These are phyloP conservation scores for Ceratocystis lukuohia DNA, from an alignment of 2,329 filamentous ascomycete genomes.

Conservation along the genomic window DNA sequence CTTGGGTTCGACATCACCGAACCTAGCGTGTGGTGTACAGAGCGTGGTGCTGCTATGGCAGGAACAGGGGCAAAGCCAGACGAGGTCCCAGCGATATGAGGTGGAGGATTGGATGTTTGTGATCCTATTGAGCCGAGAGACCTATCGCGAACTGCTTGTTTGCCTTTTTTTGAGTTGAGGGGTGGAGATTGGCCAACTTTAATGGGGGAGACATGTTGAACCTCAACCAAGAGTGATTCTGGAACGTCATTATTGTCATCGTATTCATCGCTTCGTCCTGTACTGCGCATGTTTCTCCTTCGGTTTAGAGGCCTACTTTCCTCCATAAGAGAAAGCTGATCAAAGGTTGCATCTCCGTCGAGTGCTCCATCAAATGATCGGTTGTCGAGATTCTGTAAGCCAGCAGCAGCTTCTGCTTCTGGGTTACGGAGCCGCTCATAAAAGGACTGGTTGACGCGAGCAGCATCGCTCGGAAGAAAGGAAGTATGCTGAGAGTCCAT, in stretches of 20 bases:
- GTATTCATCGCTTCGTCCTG: constrained; percentile 32
- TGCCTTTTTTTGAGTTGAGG: constrained; percentile 21
- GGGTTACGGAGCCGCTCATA: constrained; percentile 35
- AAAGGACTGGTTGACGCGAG: constrained; percentile 31
- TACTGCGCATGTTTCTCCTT: neutral
- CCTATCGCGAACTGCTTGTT: constrained; percentile 25
- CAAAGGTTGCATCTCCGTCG: constrained; percentile 35
- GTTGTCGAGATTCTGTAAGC: neutral
- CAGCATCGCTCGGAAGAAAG: constrained; percentile 30
- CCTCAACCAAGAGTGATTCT: constrained; percentile 48
- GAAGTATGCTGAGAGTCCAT: constrained; percentile 31
- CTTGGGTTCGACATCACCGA: constrained; percentile 23
- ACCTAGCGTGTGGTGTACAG: constrained; percentile 4
- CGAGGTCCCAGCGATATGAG: neutral
- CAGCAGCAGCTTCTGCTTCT: neutral
- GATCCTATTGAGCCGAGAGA: constrained; percentile 28
- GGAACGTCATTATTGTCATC: constrained; percentile 50
- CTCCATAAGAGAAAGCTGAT: constrained; percentile 31
- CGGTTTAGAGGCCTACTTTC: constrained; percentile 35
- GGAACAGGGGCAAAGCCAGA: neutral
- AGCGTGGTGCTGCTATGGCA: neutral
- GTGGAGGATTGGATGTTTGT: neutral
- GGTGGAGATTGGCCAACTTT: constrained; percentile 19
- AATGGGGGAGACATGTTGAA: constrained; percentile 26
- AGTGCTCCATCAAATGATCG: constrained; percentile 29